Conservation (phyloP, 345 rosid genomes). For the Dipteronia sinensis region DNA sequence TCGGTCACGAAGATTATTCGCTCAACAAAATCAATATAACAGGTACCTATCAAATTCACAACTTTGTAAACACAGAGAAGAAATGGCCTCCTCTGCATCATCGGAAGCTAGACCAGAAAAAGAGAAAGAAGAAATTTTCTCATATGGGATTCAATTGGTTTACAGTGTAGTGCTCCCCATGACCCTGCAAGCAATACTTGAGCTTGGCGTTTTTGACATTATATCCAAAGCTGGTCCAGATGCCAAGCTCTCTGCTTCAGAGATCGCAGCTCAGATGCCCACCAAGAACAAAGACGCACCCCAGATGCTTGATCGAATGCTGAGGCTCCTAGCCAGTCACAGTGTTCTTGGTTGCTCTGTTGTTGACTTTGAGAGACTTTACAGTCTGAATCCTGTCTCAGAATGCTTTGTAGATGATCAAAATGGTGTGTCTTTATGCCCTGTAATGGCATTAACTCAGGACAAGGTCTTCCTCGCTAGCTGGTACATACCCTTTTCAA, state of each 20-base stretch:
- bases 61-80: neutral
- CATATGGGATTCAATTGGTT: slow-evolving; percentile 29
- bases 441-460: neutral
- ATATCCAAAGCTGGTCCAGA: slow-evolving; percentile 31
- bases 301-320: slow-evolving; percentile 34
- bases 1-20: too few species aligned
- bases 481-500: neutral
- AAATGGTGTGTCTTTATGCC: neutral
- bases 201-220: slow-evolving; percentile 49
- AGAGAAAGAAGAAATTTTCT: slow-evolving; percentile 22
- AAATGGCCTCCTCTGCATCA: neutral
- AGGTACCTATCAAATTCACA: neutral
- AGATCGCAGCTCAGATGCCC: slow-evolving; percentile 32
- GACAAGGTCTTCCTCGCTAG: neutral
- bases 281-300: slow-evolving; percentile 25
- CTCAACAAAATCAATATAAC: neutral
- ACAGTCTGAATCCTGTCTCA: slow-evolving; percentile 24
- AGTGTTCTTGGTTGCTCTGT: slow-evolving; percentile 28
- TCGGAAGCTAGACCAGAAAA: neutral
- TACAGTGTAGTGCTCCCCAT: slow-evolving; percentile 45
- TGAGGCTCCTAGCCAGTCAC: slow-evolving; percentile 29
- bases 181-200: slow-evolving; percentile 50
- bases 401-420: slow-evolving; percentile 20
- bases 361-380: slow-evolving; percentile 7
- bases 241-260: slow-evolving; percentile 32